A percentile compares a stretch with the other conserved stretches of the same genome.
Conservation (phyloP, 495 filamentous ascomycete genomes). For the Penicillium herquei region DNA sequence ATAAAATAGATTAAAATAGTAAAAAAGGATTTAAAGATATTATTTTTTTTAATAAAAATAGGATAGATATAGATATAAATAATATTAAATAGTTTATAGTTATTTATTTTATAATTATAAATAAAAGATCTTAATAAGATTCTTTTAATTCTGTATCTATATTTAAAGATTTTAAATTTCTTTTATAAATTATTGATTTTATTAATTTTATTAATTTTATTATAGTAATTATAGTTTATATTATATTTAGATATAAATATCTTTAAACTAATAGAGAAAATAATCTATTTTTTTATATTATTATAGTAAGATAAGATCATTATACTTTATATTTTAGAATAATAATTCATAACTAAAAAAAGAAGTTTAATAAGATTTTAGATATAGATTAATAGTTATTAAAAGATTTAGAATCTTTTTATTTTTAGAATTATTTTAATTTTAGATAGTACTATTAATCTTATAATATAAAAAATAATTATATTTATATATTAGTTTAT, state of each 20-base stretch:
- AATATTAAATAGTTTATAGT: too few species aligned
- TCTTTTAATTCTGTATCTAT: too few species aligned
- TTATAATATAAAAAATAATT: not conserved
- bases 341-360: not conserved
- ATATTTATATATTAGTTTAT: not conserved
- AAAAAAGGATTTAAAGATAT: too few species aligned
- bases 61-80: too few species aligned
- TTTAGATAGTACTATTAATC: not conserved
- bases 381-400: not conserved
- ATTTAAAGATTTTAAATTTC: not conserved
- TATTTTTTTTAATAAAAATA: too few species aligned
- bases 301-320: not conserved
- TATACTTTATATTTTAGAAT: not conserved
- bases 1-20: too few species aligned
- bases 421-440: not conserved
- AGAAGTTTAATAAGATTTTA: not conserved
- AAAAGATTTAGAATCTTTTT: too few species aligned
- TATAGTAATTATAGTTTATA: not conserved
- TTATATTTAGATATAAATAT: not conserved
- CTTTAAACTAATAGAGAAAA: not conserved
- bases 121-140: not conserved
- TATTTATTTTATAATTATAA: too few species aligned
- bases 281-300: not conserved
- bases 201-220: too few species aligned
- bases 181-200: not conserved